Percentiles rank a stretch among this genome's conserved stretches.
These are phyloP conservation scores for Scenedesmus sp. DNA, from an alignment of 163 green algal genomes.

Conservation along the genomic window DNA sequence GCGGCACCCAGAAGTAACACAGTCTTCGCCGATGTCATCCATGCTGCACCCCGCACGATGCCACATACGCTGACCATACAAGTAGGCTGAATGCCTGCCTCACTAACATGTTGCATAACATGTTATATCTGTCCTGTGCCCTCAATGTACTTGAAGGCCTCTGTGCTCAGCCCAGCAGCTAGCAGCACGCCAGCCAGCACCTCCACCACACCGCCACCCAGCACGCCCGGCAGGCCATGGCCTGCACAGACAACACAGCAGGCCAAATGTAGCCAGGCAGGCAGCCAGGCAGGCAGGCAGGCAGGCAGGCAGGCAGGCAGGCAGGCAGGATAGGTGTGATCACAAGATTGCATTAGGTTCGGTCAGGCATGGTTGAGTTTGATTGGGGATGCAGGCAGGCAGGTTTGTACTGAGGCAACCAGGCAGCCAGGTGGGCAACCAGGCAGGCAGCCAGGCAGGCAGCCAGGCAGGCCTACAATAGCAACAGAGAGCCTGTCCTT, in stretches of 20 bases:
- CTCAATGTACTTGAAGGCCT: slow-evolving; percentile 28
- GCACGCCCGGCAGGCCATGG: not conserved
- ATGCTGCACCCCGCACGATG: too few relatives aligned
- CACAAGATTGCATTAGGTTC: not conserved
- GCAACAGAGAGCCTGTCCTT: too few relatives aligned
- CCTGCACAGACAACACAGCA: slow-evolving; percentile 4
- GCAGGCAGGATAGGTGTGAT: not conserved
- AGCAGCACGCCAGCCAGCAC: slow-evolving; percentile 29
- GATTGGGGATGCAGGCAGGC: not conserved
- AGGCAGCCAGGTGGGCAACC: not conserved
- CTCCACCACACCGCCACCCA: slow-evolving; percentile 38
- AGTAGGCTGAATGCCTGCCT: too few relatives aligned
- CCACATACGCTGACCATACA: too few relatives aligned
- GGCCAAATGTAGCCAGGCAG: not conserved
- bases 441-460: not conserved
- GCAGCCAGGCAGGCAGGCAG: slow-evolving; percentile 1
- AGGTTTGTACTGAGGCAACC: not conserved
- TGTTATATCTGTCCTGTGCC: slow-evolving; percentile 32
- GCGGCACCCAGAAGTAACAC: too few relatives aligned
- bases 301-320: not conserved
- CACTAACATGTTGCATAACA: not conserved
- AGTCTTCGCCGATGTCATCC: too few relatives aligned
- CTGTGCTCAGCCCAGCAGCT: slow-evolving; percentile 8
- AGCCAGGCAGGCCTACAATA: not conserved
- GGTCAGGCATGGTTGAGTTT: not conserved